These are phyloP conservation scores for Apiospora hydei DNA, from an alignment of 2,329 filamentous ascomycete species.

Conservation along the genomic window DNA sequence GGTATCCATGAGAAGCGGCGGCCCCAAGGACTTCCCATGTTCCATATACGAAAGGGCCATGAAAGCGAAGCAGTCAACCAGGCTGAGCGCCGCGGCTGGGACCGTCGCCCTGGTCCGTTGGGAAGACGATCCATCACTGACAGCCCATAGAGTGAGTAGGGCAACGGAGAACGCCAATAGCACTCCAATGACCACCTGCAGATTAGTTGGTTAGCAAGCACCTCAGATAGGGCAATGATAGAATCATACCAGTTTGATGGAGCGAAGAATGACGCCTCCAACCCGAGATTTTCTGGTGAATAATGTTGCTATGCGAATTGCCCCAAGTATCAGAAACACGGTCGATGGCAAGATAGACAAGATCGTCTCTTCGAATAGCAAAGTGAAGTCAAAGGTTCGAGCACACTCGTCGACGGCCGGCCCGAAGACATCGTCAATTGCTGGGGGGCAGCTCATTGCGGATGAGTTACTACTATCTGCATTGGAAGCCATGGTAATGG, in stretches of 20 bases:
- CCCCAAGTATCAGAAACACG: slow-evolving; percentile 31
- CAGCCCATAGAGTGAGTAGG: slow-evolving; percentile 24
- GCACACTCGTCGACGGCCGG: slow-evolving; percentile 24
- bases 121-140: background rate
- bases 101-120: slow-evolving; percentile 27
- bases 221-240: no score
- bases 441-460: slow-evolving; percentile 11
- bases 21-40: slow-evolving; percentile 30
- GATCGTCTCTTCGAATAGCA: slow-evolving; percentile 39
- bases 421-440: slow-evolving; percentile 25
- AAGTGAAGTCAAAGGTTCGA: slow-evolving; percentile 36
- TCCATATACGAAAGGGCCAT: slow-evolving; percentile 31
- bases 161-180: slow-evolving; percentile 15
- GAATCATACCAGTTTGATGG: slow-evolving; percentile 23
- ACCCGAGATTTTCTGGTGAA: slow-evolving; percentile 16
- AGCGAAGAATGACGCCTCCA: background rate
- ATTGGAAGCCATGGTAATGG: slow-evolving; percentile 5
- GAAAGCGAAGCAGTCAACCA: slow-evolving; percentile 28
- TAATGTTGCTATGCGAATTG: slow-evolving; percentile 26
- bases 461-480: slow-evolving; percentile 2
- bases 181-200: slow-evolving; percentile 16
- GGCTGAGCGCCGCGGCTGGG: slow-evolving; percentile 28
- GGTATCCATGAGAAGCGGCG: slow-evolving; percentile 30
- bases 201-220: background rate
- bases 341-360: slow-evolving; percentile 36